Base-by-base conservation (phyloP, 139 green algal genomes). In the Spirogloea muscicola region DNA sequence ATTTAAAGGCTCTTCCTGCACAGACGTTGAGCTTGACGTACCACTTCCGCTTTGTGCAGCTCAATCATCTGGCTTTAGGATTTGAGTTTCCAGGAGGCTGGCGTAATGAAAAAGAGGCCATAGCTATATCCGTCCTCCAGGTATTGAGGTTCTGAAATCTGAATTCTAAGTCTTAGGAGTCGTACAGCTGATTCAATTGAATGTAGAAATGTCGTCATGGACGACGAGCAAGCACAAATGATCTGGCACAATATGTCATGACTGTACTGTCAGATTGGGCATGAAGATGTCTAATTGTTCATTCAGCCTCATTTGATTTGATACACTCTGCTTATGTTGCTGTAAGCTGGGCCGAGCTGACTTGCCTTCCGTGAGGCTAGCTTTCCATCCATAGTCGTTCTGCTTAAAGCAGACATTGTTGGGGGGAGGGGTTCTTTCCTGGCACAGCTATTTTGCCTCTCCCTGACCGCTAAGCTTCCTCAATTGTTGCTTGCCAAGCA, bases 51-150 rank as follows among this genome's bases (percentile, higher is more conserved):
- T 10, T 21, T 5, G 36, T 25, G 37, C 52, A 77, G 68, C n/a
- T 52, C 48, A 91, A 84, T 13, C 84, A 91, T 59, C 69, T 84
- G 48, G 84, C 89, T 41, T 72, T 95, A 34, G 90, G 73, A 1
- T 95, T 95, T 60, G 88, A 93, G 74, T 89, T 87, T 31, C 13
- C 57, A 13, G 93, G 93, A 29, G 93, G 93, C 9, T 98, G 93
- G 92, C 70, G 83, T 3, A 92, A 98, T 68, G 82, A 96, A 10
- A 89, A 96, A 80, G 87, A 82, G 21, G 81, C 86, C 2, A 83
- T 93, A 21, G 86, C 86, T 3, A 88, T 91, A 74, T 94, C 90
- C 58, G 87, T 97, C 46, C 85, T 88, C n/a, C 75, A 82, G 73
- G 70, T 79, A 13, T 39, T 64, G 10, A 31, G 27, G 55, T 39